Evolutionary conservation across 768 basidiomycete genomes (phyloP).

Genomic region (Daedalea quercina): DNA sequence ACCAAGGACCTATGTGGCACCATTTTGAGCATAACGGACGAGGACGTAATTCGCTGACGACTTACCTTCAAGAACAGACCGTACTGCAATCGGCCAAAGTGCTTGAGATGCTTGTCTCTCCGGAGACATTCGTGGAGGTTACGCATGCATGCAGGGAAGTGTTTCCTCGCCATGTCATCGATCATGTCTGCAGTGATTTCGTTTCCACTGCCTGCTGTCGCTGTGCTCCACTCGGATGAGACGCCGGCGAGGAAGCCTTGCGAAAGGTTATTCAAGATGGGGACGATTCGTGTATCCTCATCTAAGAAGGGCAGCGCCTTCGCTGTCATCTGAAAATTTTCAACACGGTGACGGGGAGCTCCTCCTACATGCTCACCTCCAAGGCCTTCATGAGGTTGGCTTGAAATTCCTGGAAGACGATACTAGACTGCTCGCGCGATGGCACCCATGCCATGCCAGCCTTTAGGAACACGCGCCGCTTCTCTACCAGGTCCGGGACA

Average conservation of each 20-base stretch:
- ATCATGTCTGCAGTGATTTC: constrained; percentile 92
- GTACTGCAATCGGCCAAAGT: constrained; percentile 87
- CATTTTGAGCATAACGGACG: not conserved
- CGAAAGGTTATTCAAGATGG: constrained; percentile 86
- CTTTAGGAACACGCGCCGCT: constrained; percentile 68
- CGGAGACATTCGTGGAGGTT: constrained; percentile 76
- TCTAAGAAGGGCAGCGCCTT: constrained; percentile 86
- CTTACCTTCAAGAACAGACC: constrained; percentile 90
- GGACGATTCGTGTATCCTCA: constrained; percentile 87
- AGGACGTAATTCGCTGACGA: not conserved
- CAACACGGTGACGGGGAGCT: not conserved
- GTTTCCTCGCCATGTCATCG: constrained; percentile 75
- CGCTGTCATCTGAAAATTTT: constrained; percentile 58
- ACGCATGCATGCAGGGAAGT: constrained; percentile 96
- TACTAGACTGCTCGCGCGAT: constrained; percentile 65
- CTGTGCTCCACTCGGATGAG: constrained; percentile 70
- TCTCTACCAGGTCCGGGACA: constrained; percentile 87
- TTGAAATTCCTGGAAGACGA: constrained; percentile 85
- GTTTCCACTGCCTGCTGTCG: constrained; percentile 46
- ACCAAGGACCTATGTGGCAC: constrained; percentile 64
- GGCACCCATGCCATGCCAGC: constrained; percentile 90
- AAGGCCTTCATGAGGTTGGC: constrained; percentile 63
- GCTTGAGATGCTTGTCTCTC: constrained; percentile 82
- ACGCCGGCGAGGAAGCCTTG: constrained; percentile 92
- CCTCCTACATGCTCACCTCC: constrained; percentile 43